Percentiles rank a stretch among this genome's conserved stretches.
Evolutionary conservation across 768 basidiomycete species (phyloP).

Genomic region (Tricholoma saponaceum): DNA sequence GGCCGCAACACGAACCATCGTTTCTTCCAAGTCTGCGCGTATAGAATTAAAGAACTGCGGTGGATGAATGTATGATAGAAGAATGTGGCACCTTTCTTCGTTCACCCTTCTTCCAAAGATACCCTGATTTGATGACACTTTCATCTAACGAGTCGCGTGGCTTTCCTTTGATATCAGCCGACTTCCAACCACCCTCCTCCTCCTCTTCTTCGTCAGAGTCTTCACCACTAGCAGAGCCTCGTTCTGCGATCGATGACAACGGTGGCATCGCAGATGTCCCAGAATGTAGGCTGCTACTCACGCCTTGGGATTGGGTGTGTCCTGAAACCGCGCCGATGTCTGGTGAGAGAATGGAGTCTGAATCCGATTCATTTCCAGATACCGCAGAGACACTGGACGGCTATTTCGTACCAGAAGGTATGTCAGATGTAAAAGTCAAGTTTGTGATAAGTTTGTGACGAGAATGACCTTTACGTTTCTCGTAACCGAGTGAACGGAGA

Average conservation of each 20-base stretch:
- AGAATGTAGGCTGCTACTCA: conserved; percentile 21
- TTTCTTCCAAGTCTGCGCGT: conserved; percentile 93
- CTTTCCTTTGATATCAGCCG: conserved; percentile 38
- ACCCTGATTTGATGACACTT: conserved; percentile 84
- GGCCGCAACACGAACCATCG: conserved; percentile 96
- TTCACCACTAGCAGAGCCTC: conserved; percentile 64
- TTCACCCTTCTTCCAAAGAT: conserved; percentile 97
- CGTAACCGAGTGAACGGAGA: conserved; percentile 68
- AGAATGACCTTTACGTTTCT: conserved; percentile 44
- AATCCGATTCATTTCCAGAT: conserved; percentile 85
- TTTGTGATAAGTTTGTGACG: conserved; percentile 5
- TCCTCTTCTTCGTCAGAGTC: conserved; percentile 78
- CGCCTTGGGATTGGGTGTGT: conserved; percentile 22
- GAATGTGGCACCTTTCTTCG: conserved; percentile 75
- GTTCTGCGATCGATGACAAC: conserved; percentile 75
- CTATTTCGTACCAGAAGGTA: conserved; percentile 10
- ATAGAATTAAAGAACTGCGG: neutral
- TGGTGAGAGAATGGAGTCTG: conserved; percentile 64
- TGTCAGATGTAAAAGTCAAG: conserved; percentile 7
- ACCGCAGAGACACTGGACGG: conserved; percentile 26
- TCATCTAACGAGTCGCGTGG: conserved; percentile 55
- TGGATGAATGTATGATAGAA: conserved; percentile 3
- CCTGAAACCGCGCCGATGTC: conserved; percentile 42
- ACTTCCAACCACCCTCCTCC: conserved; percentile 62
- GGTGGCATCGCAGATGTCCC: conserved; percentile 43